A percentile compares a stretch with the other conserved stretches of the same genome.
phyloP scores from a whole-genome alignment of 2,329 filamentous ascomycete genomes.

The Cryphonectria nitschkei region DNA sequence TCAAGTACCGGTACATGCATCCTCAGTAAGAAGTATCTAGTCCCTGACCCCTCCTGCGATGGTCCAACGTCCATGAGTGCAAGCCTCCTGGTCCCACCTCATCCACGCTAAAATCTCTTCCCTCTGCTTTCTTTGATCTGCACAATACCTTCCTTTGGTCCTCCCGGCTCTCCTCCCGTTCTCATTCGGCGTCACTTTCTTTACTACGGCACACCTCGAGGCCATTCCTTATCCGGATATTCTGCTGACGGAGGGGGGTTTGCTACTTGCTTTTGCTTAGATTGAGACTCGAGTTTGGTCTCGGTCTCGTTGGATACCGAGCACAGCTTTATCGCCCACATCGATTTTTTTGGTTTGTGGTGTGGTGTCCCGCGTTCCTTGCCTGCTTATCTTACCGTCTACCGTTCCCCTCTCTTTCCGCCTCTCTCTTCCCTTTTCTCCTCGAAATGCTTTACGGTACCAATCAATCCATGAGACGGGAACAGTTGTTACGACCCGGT shows the following conservation, averaged over 20 bases:
- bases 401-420: neutral
- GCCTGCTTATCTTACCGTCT: neutral
- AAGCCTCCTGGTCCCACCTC: neutral
- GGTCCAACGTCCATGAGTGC: neutral
- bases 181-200: neutral
- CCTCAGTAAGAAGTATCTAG: neutral
- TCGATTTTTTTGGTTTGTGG: neutral
- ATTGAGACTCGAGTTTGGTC: neutral
- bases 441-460: neutral
- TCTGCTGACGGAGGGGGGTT: neutral
- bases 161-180: neutral
- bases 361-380: neutral
- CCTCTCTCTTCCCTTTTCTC: neutral
- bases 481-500: too few relatives aligned
- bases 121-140: neutral
- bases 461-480: neutral
- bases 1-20: slow-evolving; percentile 3
- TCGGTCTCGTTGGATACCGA: neutral
- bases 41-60: too few relatives aligned
- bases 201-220: neutral
- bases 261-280: neutral
- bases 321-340: neutral
- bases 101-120: slow-evolving; percentile 7
- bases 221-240: slow-evolving; percentile 1
- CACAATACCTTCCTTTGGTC: neutral